Percentiles rank a stretch among this genome's conserved stretches.
These are phyloP conservation scores for Aethionema arabicum DNA, from an alignment of 345 rosid species.

Conservation along the genomic window DNA sequence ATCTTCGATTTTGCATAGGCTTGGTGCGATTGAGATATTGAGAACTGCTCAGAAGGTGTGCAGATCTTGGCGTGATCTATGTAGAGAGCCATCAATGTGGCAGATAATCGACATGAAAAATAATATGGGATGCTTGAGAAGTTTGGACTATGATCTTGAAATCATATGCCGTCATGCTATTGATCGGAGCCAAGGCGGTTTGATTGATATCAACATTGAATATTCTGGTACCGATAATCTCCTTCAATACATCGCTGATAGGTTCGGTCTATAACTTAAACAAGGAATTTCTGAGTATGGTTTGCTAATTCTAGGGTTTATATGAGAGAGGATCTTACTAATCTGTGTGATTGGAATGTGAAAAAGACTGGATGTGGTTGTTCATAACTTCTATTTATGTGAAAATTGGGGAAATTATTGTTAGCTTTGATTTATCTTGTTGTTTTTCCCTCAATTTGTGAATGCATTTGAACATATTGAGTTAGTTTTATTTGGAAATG, in stretches of 20 bases:
- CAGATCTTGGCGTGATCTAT: conserved; percentile 46
- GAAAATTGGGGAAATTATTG: no score
- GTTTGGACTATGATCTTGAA: conserved; percentile 11
- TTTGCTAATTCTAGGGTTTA: no score
- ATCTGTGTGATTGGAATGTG: no score
- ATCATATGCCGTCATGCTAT: conserved; percentile 49
- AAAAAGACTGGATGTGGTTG: not conserved
- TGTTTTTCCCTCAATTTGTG: no score
- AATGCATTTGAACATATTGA: no score
- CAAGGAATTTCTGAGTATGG: no score
- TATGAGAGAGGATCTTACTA: not conserved
- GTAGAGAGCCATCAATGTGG: conserved; percentile 55
- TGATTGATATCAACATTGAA: conserved; percentile 44
- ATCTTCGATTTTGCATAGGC: conserved; percentile 39
- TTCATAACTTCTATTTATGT: not conserved
- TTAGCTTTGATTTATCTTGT: no score
- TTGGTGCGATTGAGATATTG: conserved; percentile 41
- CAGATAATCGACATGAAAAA: conserved; percentile 42
- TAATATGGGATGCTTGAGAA: no score
- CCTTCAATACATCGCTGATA: conserved; percentile 45
- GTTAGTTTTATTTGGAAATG: no score
- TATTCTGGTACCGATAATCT: conserved; percentile 42
- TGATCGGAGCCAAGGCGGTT: conserved; percentile 50
- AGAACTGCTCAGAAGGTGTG: conserved; percentile 48
- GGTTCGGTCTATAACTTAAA: conserved; percentile 28